phyloP scores from a whole-genome alignment of 345 rosid species.

The Noccaea caerulescens region DNA sequence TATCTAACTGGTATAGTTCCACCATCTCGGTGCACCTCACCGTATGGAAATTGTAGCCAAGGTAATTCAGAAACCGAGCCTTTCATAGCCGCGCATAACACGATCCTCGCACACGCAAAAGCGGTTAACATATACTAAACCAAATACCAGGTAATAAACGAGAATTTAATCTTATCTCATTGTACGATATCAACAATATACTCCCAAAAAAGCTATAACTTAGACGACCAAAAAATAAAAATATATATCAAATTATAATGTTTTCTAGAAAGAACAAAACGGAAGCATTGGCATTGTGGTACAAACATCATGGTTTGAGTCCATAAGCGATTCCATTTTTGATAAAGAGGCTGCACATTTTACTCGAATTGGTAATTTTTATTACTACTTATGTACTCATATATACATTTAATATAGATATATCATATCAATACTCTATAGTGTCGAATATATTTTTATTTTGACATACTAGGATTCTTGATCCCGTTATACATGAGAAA shows the following conservation, averaged over 20 bases:
- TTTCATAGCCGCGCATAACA: conserved; percentile 60
- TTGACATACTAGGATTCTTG: conserved; percentile 57
- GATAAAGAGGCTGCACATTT: conserved; percentile 52
- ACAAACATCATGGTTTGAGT: conserved; percentile 64
- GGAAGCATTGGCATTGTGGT: conserved; percentile 67
- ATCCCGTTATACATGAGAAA: conserved; percentile 58
- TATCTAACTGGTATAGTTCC: conserved; percentile 47
- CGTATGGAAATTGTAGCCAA: conserved; percentile 51
- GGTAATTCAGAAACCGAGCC: conserved; percentile 62
- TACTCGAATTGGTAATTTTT: conserved; percentile 53
- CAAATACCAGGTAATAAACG: conserved; percentile 60
- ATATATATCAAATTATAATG: background rate
- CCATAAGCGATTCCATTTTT: conserved; percentile 52
- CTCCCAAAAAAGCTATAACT: too few species aligned
- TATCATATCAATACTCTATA: background rate
- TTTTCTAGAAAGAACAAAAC: conserved; percentile 50
- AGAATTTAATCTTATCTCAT: too few species aligned
- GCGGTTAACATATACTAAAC: conserved; percentile 54
- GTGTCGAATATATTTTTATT: background rate
- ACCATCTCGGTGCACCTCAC: conserved; percentile 53
- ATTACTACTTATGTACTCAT: background rate
- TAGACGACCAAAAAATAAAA: too few species aligned
- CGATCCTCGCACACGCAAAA: conserved; percentile 58
- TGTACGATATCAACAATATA: too few species aligned
- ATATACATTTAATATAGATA: background rate